Base-by-base conservation (phyloP, 257 asterid species). In the Parsonsia alboflavescens region DNA sequence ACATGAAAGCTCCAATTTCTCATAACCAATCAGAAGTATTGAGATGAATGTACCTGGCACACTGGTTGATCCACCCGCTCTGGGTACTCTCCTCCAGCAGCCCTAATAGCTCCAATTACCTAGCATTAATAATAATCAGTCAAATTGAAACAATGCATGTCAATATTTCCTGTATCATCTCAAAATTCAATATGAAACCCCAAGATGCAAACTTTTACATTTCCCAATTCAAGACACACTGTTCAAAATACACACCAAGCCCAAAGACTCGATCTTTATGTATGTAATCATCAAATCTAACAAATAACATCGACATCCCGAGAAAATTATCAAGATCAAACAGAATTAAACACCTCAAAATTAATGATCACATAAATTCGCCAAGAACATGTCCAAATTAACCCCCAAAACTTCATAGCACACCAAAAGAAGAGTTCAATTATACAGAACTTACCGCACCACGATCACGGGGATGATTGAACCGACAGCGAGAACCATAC, bases 401-500 rank as follows among this genome's bases (percentile, higher is more conserved):
- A 56, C 71, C 72, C 72, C 62, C 57, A 39, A 10, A 70, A 72
- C 19, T 0, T 4, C 16, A 17, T 58, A 6, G 9, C 2, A 21
- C 46, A 50, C 13, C 46, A n/a, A n/a, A 30, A 26, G 0, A 10
- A 1, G 41, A 56, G 30, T 41, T 13, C 6, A 70, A 26, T 36
- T 52, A 24, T 2, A 41, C 39, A 42, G 12, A 10, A 48, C 24
- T 71, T 83, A 90, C 97, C 89, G 78, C 69, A 74, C 77, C 71
- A 68, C 94, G 90, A 78, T 90, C 96, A 74, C 86, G 89, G 17
- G 99, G 98, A 73, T 95, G 99, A 85, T 95, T 95, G 84, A 89
- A 95, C 83, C 99, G 92, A 84, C 99, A 95, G 71, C 98, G 85
- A 70, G 88, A 77, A 79, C 97, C 97, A 71, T 85, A 93, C 11